Base-by-base conservation (phyloP, 23 red algal genomes). In the Gracilaria domingensis region DNA sequence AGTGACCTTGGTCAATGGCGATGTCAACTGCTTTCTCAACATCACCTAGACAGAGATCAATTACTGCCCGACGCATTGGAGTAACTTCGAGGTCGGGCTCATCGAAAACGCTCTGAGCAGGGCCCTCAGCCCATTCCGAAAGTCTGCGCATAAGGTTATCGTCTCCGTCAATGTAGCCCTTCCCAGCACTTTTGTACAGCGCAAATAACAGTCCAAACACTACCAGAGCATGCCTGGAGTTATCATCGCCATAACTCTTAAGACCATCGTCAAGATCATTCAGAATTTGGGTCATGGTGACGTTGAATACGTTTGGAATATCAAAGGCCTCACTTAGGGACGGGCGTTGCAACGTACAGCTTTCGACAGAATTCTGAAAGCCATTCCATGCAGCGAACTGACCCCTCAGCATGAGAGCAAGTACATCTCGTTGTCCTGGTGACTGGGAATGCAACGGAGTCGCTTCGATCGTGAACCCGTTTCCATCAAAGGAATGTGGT, bases 21-120 rank as follows among this genome's bases (percentile, higher is more conserved):
- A 51, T 76, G 24, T 58, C 84, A 11, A 76, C 84, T 12, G 84
- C 84, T 75, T 77, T 69, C 65, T 88, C 84, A 40, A 88, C 70
- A 44, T 88, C 66, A 75, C 84, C 84, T 44, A 88, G 7, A 50
- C 58, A 75, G 0, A 88, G 66, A 33, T 75, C 66, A 75, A 78
- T 47, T 34, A 78, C 65, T 20, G 84, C 84, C 4, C 20, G 50
- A 17, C 84, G 84, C 51, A 88, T 60, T 20, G 61, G 58, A 42
- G 66, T 18, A 25, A 72, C 62, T 57, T 88, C 66, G 20, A 49
- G 40, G 25, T 50, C 36, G 23, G 2, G 33, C 17, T 88, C 71
- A 29, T 88, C 84, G 50, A 88, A 88, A 17, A 48, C 64, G 40
- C 30, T 88, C 28, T 69, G 42, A 35, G 47, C 67, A 25, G 84